Percentiles rank a stretch among this genome's conserved stretches.
Evolutionary conservation across 2,329 filamentous ascomycete genomes (phyloP).

Genomic region (Fusarium sp.): DNA sequence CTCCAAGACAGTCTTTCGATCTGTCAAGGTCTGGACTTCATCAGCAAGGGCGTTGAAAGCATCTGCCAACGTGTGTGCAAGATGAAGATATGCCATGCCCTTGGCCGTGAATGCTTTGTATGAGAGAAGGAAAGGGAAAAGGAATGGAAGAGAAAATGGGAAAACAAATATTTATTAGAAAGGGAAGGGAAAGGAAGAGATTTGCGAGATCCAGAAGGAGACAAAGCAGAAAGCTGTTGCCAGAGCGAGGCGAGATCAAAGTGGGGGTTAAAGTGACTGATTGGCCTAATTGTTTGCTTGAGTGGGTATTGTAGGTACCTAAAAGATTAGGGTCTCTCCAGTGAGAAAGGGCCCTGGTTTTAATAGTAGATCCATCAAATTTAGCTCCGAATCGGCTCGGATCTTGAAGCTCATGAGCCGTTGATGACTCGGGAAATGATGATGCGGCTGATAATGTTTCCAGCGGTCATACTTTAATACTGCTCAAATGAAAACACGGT

Average conservation of each 20-base stretch:
- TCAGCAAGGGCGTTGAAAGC: slow-evolving; percentile 76
- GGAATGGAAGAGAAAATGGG: slow-evolving; percentile 16
- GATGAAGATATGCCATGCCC: slow-evolving; percentile 58
- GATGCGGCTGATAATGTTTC: not conserved
- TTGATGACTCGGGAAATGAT: slow-evolving; percentile 1
- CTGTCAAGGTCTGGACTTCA: slow-evolving; percentile 74
- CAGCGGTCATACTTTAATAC: not conserved
- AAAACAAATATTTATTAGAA: slow-evolving; percentile 36
- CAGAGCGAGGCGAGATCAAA: slow-evolving; percentile 39
- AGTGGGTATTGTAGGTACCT: slow-evolving; percentile 23
- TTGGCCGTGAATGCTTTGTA: slow-evolving; percentile 34
- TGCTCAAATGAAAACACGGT: not conserved
- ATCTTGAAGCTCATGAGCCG: slow-evolving; percentile 3
- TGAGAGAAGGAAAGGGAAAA: slow-evolving; percentile 14
- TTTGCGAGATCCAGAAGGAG: slow-evolving; percentile 40
- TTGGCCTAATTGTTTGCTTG: slow-evolving; percentile 19
- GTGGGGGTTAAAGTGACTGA: slow-evolving; percentile 18
- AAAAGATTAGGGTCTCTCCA: slow-evolving; percentile 19
- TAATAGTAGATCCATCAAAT: not conserved
- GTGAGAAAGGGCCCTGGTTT: not conserved
- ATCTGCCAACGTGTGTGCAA: slow-evolving; percentile 72
- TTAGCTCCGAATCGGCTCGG: slow-evolving; percentile 29
- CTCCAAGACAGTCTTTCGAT: slow-evolving; percentile 76
- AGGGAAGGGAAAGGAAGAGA: slow-evolving; percentile 39
- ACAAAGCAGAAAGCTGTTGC: slow-evolving; percentile 38